Evolutionary conservation across 2,329 filamentous ascomycete genomes (phyloP), one percentile per base, ranked within the genome.

Genomic region (Akanthomyces uredinophilus): DNA sequence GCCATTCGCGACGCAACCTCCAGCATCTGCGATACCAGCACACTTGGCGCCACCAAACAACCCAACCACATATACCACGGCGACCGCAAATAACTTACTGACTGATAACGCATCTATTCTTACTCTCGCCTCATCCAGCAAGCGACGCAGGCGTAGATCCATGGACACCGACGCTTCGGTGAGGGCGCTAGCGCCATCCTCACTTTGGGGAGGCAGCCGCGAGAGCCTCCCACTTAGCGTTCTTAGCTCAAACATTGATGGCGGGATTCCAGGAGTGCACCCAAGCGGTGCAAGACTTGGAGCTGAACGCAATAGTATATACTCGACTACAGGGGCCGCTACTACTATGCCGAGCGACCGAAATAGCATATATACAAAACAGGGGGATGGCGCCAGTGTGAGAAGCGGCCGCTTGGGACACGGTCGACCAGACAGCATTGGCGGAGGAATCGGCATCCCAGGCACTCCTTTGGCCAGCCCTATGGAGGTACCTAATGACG

Each of bases 141-240:
- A 94, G 76, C 85, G 88, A 43, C 84, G 87, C 32, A 87, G 91
- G 41, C 84, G 91, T 54, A 85, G 90, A 64, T 93, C 90, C 35
- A 87, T 94, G 75, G 91, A 95, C 73, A 95, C 91, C 0, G 90
- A 95, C 71, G 91, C 91, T 5, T 94, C 90, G 0, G 90, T 95
- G 44, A 88, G 91, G 49, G 91, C 91, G 2, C 78, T 96, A n/a
- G 89, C 91, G 1, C 91, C 91, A 0, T 91, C 88, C 0, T 93
- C 90, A 0, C 80, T 94, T 5, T 95, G 90, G 81, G 91, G 91
- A 50, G 90, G 90, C 49, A 92, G 88, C 69, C 86, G 90, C 64
- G 91, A 95, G 74, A 90, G 87, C 49, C 80, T 95, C 1, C 91
- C 91, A 0, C 79, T 95, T 29, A 92, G 89, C 69, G 87, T 94